Evolutionary conservation across 805 yeast species (phyloP).

Genomic region (Candida argentea): DNA sequence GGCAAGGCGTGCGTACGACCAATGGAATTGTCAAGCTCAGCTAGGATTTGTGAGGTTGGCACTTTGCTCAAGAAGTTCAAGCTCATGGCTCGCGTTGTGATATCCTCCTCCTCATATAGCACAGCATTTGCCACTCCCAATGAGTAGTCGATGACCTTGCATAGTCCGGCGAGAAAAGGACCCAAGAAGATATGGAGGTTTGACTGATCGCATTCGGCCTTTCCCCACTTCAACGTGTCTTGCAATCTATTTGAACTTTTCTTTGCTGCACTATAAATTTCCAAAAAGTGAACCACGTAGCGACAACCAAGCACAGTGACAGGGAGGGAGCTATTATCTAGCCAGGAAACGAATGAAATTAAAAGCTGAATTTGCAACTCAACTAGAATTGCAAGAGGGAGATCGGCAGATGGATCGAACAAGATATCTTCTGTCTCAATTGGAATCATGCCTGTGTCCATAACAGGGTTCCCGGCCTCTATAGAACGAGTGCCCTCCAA

Average conservation of each 20-base stretch:
- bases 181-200: slow-evolving; percentile 27
- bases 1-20: slow-evolving; percentile 8
- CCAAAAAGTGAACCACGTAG: slow-evolving; percentile 52
- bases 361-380: slow-evolving; percentile 47
- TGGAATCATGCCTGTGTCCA: slow-evolving; percentile 70
- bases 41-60: slow-evolving; percentile 11
- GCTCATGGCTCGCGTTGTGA: slow-evolving; percentile 55
- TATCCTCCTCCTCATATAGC: slow-evolving; percentile 66
- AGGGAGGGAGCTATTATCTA: slow-evolving; percentile 63
- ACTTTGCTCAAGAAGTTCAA: slow-evolving; percentile 22
- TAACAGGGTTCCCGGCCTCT: slow-evolving; percentile 58
- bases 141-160: slow-evolving; percentile 42
- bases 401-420: slow-evolving; percentile 30
- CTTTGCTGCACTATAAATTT: slow-evolving; percentile 1
- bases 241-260: background rate
- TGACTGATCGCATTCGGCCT: slow-evolving; percentile 2
- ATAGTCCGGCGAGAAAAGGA: slow-evolving; percentile 41
- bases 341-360: slow-evolving; percentile 58
- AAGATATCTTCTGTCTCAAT: slow-evolving; percentile 33
- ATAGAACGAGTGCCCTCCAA: slow-evolving; percentile 83
- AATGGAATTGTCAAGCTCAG: slow-evolving; percentile 24
- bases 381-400: slow-evolving; percentile 43
- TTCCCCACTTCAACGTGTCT: background rate
- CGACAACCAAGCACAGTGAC: slow-evolving; percentile 70
- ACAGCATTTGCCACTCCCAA: slow-evolving; percentile 45